Evolutionary conservation across 305 asterid genomes (phyloP).

Genomic region (Solanum hybrid): DNA sequence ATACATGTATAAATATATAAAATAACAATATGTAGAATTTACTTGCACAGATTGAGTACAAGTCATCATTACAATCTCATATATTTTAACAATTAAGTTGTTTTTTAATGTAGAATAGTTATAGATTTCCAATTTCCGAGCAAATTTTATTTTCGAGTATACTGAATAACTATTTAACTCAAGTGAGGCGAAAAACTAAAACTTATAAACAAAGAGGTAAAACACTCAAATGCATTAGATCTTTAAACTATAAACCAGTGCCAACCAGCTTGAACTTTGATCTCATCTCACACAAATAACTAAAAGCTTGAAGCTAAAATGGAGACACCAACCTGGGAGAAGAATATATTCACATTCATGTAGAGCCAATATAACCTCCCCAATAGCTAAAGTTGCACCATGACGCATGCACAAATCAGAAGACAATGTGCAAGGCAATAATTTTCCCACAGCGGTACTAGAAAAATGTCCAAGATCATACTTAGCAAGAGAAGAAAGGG

Average conservation of each 20-base stretch:
- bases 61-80: background rate
- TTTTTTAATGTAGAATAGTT: background rate
- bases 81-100: background rate
- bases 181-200: background rate
- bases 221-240: background rate
- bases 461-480: slow-evolving; percentile 80
- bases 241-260: background rate
- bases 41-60: background rate
- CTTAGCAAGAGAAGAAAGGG: slow-evolving; percentile 76
- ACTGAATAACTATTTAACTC: background rate
- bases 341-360: slow-evolving; percentile 48
- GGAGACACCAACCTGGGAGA: slow-evolving; percentile 46
- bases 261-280: background rate
- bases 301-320: slow-evolving; percentile 5
- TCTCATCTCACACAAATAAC: background rate
- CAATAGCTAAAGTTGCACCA: slow-evolving; percentile 91
- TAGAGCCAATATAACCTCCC: slow-evolving; percentile 81
- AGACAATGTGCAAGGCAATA: slow-evolving; percentile 80
- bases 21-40: background rate
- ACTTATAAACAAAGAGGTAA: background rate
- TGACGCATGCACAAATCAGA: slow-evolving; percentile 96
- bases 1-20: background rate
- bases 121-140: background rate
- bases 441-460: slow-evolving; percentile 47
- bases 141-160: background rate